Evolutionary conservation across 306 rosid species (phyloP), one percentile per base, ranked within the genome.

Genomic region (Rosa rugosa): DNA sequence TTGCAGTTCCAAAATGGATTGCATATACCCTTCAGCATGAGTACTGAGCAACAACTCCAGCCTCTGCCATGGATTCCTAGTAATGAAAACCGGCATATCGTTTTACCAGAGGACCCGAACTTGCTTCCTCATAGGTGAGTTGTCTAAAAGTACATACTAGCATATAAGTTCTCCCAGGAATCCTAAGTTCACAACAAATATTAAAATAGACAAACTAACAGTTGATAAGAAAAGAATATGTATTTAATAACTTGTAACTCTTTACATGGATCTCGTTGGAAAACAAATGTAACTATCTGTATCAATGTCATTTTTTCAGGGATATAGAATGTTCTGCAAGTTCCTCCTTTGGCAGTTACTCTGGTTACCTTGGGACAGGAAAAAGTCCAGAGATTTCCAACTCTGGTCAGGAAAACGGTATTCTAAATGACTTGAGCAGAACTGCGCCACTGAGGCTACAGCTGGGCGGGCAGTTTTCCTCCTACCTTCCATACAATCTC

Each of bases 1-100:
- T 83, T 90, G 69, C 93, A 93, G 98, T 92, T 89, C 87, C 91
- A 81, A 84, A 87, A 87, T 67, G 97, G 89, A 56, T 79, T 92
- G 82, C 85, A 86, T 75, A 75, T 88, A 56, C 91, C 99, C 72
- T 89, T 84, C 71, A 83, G 85, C 86, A 83, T 95, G 90, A 84
- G 84, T 82, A 51, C 85, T 69, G 91, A 88, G 46, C 99, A 89
- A 53, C 94, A 89, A 81, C 90, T 92, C 65, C 95, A 92, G 79
- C 87, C 94, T 57, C 68, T 89, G 1, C 81, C 97, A 25, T 90
- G 96, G 94, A 81, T 90, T 77, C 84, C 89, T 46, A 88, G 76
- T 64, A 82, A 79, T 77, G 88, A 84, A 44, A 79, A 31, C 69
- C 92, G 77, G 69, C 90, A 86, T 50, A 81, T 85, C 18, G 82